Evolutionary conservation across 352 stramenopile species (phyloP).

Genomic region (Phytophthora fragariae): DNA sequence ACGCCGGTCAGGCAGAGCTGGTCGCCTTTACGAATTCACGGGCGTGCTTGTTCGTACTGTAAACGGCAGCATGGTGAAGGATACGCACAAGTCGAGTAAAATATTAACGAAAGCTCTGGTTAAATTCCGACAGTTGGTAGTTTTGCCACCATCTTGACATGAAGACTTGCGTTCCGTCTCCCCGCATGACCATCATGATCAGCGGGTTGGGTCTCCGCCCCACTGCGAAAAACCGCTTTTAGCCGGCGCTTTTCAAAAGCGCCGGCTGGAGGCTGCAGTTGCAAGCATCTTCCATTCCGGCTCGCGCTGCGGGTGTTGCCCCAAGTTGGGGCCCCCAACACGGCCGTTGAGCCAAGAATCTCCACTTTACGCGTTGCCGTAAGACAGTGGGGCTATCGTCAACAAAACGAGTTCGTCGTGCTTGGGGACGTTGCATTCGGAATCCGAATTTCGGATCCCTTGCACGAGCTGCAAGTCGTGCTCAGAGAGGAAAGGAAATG

Average conservation of each 20-base stretch:
- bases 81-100: not conserved
- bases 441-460: slow-evolving; percentile 1
- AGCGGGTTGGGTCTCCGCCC: slow-evolving; percentile 11
- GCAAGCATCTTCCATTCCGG: slow-evolving; percentile 6
- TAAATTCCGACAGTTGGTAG: not conserved
- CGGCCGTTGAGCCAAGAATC: not conserved
- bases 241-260: too few species aligned
- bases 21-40: slow-evolving; percentile 12
- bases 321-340: not conserved
- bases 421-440: not conserved
- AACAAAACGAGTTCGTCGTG: not conserved
- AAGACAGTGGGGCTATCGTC: not conserved
- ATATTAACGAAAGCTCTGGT: not conserved
- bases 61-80: not conserved
- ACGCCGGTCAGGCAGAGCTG: not conserved
- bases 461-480: slow-evolving; percentile 11
- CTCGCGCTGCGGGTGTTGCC: not conserved
- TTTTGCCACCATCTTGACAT: not conserved
- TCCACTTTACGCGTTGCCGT: not conserved
- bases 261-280: too few species aligned
- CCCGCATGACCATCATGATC: slow-evolving; percentile 2
- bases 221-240: not conserved
- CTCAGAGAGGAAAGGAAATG: slow-evolving; percentile 13
- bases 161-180: not conserved
- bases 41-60: not conserved